phyloP scores from a whole-genome alignment of 495 filamentous ascomycete species.

The Margaritispora aquatica region DNA sequence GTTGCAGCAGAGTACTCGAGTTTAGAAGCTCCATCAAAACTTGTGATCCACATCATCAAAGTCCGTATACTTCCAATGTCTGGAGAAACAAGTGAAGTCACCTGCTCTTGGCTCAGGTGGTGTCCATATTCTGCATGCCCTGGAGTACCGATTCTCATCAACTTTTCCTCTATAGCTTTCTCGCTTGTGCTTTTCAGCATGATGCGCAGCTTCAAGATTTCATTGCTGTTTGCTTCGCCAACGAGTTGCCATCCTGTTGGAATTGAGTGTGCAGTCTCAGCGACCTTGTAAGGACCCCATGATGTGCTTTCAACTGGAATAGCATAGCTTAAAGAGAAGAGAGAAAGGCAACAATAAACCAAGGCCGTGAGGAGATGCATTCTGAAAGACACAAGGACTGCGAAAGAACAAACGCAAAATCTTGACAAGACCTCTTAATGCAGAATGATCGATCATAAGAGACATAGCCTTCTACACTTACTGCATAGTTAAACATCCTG shows the following conservation, averaged over 20 bases:
- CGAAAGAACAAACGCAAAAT: no score
- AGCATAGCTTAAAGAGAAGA: background rate
- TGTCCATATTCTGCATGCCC: background rate
- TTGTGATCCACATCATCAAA: background rate
- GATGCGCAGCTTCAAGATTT: background rate
- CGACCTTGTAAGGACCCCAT: background rate
- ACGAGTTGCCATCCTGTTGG: background rate
- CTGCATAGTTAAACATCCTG: no score
- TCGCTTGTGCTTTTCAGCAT: background rate
- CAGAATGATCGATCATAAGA: no score
- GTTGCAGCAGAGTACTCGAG: background rate
- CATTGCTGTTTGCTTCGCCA: background rate
- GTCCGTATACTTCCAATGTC: background rate
- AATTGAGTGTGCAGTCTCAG: background rate
- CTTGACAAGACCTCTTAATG: no score
- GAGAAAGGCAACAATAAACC: background rate
- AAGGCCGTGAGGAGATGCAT: background rate
- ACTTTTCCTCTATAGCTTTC: background rate
- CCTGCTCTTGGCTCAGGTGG: background rate
- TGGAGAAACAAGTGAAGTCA: background rate
- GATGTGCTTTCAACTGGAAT: background rate
- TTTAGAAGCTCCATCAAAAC: background rate
- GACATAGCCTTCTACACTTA: no score
- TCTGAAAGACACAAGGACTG: background rate
- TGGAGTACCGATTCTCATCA: background rate